These are phyloP conservation scores for Globisporangium splendens DNA, from an alignment of 352 stramenopile species.

Conservation along the genomic window DNA sequence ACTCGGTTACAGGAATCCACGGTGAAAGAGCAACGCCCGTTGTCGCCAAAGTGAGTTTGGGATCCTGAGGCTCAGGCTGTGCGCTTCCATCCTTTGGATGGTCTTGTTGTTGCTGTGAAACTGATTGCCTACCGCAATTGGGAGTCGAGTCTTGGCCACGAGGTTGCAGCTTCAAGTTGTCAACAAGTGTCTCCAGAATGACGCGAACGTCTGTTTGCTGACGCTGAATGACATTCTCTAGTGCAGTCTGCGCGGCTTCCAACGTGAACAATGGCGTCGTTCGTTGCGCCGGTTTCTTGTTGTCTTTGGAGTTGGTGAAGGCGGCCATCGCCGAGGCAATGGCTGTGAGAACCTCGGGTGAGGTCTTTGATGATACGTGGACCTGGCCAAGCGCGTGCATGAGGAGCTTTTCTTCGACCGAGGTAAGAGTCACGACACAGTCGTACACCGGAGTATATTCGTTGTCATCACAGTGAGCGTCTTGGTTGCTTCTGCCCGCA, in stretches of 20 bases:
- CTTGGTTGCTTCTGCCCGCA: neutral
- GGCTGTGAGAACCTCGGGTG: conserved; percentile 39
- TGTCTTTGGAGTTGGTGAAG: conserved; percentile 41
- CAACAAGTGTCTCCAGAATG: neutral
- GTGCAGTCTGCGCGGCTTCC: conserved; percentile 30
- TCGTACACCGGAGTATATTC: conserved; percentile 25
- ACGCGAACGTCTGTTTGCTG: neutral
- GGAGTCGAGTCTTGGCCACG: neutral
- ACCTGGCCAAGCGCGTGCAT: conserved; percentile 48
- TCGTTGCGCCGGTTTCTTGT: conserved; percentile 35
- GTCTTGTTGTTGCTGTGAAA: neutral
- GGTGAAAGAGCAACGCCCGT: neutral
- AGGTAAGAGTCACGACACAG: conserved; percentile 54
- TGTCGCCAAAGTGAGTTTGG: neutral
- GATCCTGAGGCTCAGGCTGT: neutral
- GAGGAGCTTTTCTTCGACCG: conserved; percentile 43
- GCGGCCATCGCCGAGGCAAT: conserved; percentile 57
- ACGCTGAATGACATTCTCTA: conserved; percentile 22
- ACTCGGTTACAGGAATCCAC: no score
- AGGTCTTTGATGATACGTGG: conserved; percentile 38
- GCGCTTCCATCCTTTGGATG: neutral
- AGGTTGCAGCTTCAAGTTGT: neutral
- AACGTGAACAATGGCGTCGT: conserved; percentile 33
- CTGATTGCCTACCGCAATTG: no score
- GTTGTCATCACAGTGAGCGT: conserved; percentile 16